Percentiles rank a stretch among this genome's conserved stretches.
phyloP scores from a whole-genome alignment of 257 asterid genomes.

The Solanum verrucosum region DNA sequence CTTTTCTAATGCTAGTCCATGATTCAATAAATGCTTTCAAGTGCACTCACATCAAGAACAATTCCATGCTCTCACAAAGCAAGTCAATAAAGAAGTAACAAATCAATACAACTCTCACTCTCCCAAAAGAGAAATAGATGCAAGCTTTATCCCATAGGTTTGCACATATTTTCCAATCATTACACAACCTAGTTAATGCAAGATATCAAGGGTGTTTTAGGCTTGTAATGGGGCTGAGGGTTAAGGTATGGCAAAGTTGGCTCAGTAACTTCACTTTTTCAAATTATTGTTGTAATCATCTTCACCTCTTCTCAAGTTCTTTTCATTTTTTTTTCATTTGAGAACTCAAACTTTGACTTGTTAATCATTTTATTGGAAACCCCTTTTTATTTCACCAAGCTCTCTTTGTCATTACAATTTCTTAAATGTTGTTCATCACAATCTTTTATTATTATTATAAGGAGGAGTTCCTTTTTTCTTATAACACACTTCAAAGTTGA shows the following conservation, averaged over 20 bases:
- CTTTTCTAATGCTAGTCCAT: not conserved
- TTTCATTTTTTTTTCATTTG: not conserved
- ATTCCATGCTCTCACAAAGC: not conserved
- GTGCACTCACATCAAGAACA: not conserved
- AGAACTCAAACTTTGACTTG: not conserved
- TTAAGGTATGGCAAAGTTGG: not conserved
- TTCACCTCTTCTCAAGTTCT: not conserved
- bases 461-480: not conserved
- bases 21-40: not conserved
- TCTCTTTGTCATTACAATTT: too few relatives aligned
- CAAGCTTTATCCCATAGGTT: not conserved
- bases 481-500: not conserved
- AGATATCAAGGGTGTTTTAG: not conserved
- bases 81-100: not conserved
- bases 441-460: too few relatives aligned
- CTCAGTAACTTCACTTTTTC: not conserved
- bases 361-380: too few relatives aligned
- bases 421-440: too few relatives aligned
- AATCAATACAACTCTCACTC: not conserved
- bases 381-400: not conserved
- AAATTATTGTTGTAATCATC: not conserved
- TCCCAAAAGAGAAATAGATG: not conserved
- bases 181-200: not conserved
- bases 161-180: not conserved
- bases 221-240: not conserved